Percentiles rank a stretch among this genome's conserved stretches.
These are phyloP conservation scores for Phoma sp. DNA, from an alignment of 2,329 filamentous ascomycete genomes.

Conservation along the genomic window DNA sequence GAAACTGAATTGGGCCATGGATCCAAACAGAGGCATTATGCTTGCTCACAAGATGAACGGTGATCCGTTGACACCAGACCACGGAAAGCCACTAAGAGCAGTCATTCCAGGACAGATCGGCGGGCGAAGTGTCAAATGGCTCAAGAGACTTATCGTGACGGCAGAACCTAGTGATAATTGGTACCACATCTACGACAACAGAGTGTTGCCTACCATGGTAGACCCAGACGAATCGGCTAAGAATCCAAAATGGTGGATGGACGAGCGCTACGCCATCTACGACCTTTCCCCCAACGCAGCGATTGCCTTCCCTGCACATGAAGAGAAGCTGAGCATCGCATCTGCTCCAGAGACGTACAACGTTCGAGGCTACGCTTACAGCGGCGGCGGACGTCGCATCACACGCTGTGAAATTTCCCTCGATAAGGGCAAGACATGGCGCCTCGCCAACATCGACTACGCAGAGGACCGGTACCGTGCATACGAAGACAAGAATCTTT, in stretches of 20 bases:
- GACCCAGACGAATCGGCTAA: constrained; percentile 80
- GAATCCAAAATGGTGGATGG: constrained; percentile 79
- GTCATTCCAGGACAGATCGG: constrained; percentile 92
- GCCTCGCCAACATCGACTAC: constrained; percentile 77
- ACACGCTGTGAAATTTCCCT: constrained; percentile 83
- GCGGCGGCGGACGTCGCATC: constrained; percentile 82
- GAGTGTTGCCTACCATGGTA: constrained; percentile 85
- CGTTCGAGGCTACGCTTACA: constrained; percentile 83
- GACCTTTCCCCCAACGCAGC: constrained; percentile 89
- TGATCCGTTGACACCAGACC: constrained; percentile 78
- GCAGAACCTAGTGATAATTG: constrained; percentile 84
- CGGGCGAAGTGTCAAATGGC: constrained; percentile 90
- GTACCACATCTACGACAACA: constrained; percentile 95
- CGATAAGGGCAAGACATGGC: constrained; percentile 83
- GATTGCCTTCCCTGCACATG: constrained; percentile 78
- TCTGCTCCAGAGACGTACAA: constrained; percentile 63
- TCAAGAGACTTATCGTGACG: constrained; percentile 81
- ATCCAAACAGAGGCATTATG: constrained; percentile 82
- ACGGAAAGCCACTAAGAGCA: constrained; percentile 81
- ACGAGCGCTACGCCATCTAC: constrained; percentile 92
- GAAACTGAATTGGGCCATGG: constrained; percentile 87
- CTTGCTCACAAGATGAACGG: constrained; percentile 92
- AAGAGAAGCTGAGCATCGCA: constrained; percentile 67
- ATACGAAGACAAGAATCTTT: constrained; percentile 68
- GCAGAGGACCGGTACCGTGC: constrained; percentile 84